Conservation (phyloP, 441 rosid species). For the Aleurites moluccanus region DNA sequence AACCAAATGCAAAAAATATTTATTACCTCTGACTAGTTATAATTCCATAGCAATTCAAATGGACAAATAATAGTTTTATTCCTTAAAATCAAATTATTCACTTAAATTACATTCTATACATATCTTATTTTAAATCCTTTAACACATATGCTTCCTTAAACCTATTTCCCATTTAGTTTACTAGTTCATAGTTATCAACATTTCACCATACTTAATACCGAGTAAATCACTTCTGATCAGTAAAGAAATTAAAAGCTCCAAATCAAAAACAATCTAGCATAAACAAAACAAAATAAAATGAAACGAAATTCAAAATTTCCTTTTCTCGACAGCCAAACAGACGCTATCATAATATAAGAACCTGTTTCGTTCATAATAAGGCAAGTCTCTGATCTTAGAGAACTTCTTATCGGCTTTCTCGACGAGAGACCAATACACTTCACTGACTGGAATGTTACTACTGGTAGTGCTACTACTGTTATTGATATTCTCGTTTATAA, state of each 20-base stretch:
- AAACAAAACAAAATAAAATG: neutral
- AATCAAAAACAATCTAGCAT: neutral
- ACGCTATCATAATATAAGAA: conserved; percentile 9
- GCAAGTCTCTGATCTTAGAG: conserved; percentile 96
- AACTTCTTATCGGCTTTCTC: conserved; percentile 95
- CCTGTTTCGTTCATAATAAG: conserved; percentile 94
- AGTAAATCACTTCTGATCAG: neutral
- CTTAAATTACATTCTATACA: no score
- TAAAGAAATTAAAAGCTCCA: neutral
- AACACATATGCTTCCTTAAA: no score
- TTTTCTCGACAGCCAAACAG: conserved; percentile 2
- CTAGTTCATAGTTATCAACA: no score
- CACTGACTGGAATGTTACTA: conserved; percentile 66
- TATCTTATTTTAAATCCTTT: no score
- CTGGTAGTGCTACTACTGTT: conserved; percentile 35
- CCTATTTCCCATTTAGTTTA: no score
- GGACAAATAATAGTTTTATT: no score
- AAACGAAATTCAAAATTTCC: neutral
- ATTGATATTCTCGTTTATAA: conserved; percentile 8
- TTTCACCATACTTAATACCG: no score
- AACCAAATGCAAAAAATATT: conserved; percentile 7
- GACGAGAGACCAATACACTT: conserved; percentile 90
- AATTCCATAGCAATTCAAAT: no score
- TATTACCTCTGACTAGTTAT: neutral
- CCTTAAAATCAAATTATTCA: no score